Evolutionary conservation across 164 flowering plant genomes (phyloP).

Genomic region (Magnolia kwangsiensis): DNA sequence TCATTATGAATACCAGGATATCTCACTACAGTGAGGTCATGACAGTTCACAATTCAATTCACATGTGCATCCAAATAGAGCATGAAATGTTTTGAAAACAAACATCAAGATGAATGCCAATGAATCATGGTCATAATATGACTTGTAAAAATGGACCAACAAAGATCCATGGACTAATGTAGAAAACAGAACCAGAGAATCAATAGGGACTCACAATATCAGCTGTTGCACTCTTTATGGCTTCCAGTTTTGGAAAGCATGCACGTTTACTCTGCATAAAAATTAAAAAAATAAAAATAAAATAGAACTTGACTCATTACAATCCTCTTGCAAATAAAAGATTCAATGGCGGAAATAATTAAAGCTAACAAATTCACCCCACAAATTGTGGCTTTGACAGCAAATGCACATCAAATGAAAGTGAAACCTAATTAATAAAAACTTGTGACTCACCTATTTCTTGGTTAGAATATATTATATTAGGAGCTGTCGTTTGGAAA

Average conservation of each 20-base stretch:
- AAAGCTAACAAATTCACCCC: not conserved
- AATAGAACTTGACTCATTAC: slow-evolving; percentile 6
- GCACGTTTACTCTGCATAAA: slow-evolving; percentile 69
- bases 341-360: not conserved
- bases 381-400: not conserved
- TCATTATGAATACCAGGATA: not conserved
- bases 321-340: not conserved
- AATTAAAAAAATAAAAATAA: slow-evolving; percentile 1
- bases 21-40: not conserved
- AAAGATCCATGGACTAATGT: not conserved
- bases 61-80: not conserved
- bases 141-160: not conserved
- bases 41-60: not conserved
- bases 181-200: not conserved
- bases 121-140: not conserved
- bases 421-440: not conserved
- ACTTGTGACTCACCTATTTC: too few relatives aligned
- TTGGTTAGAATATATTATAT: too few relatives aligned
- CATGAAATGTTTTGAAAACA: too few relatives aligned
- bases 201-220: slow-evolving; percentile 67
- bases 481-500: too few relatives aligned
- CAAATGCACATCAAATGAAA: not conserved
- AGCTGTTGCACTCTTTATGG: slow-evolving; percentile 92
- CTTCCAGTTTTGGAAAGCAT: slow-evolving; percentile 87
- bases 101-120: not conserved